Evolutionary conservation across 305 asterid genomes (phyloP), one percentile per base, ranked within the genome.

Genomic region (Euphrasia arctica): DNA sequence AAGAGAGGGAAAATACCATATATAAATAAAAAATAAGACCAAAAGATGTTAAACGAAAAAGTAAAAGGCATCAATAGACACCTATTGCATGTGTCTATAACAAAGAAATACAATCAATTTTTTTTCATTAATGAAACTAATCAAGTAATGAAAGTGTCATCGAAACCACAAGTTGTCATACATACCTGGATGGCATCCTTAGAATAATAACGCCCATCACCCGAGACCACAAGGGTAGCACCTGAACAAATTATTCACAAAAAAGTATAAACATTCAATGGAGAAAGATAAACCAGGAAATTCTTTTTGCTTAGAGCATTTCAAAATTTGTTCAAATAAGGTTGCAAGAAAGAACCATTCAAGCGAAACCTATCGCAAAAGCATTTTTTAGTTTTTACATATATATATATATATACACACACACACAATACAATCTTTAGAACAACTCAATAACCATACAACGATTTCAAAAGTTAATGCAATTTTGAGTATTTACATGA

Each of bases 181-280:
- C 43, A 66, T 62, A 90, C 98, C 92, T 88, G 96, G 68, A 93
- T 83, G 39, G 97, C 96, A 70, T 93, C 97, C 86, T 88, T 88
- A 8, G 98, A 93, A 65, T 48, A 93, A 81, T 90, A 93, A 70
- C 98, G 96, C 13, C 98, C 98, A 79, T 93, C 98, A 75, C 98
- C 98, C 66, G 97, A 93, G 71, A 93, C 98, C 74, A 93, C 97
- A 75, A 90, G 94, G 63, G 96, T 90, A 65, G 95, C 97, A 69
- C 95, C 96, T 90, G 82, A 69, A 74, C 50, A 67, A 60, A 36
- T 47, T 68, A 59, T 25, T 60, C 69, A 71, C 58, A 63, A 73
- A 54, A 39, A 39, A 6, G 43, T 7, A 6, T 39, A 0, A 58
- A 54, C 42, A 64, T 62, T 45, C 15, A 29, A 62, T 5, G 0